phyloP scores from a whole-genome alignment of 2,329 filamentous ascomycete genomes.

The Diaporthe sp. region DNA sequence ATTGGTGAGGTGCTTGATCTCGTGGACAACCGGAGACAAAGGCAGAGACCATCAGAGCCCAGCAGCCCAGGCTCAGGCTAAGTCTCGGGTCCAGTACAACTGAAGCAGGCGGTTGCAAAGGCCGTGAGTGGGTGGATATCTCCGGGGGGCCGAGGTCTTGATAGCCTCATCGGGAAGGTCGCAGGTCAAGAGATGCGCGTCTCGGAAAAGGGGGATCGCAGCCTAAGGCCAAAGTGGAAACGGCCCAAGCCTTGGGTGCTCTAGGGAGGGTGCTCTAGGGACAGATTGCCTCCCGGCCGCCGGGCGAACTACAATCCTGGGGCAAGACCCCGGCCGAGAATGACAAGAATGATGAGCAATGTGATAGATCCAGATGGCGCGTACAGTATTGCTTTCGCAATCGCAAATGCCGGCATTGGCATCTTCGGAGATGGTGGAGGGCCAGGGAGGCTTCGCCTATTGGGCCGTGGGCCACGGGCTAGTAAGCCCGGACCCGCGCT shows the following conservation, averaged over 20 bases:
- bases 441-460: background rate
- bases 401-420: conserved; percentile 25
- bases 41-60: background rate
- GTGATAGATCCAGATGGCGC: background rate
- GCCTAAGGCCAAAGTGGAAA: conserved; percentile 35
- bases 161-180: conserved; percentile 39
- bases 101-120: background rate
- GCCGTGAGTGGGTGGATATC: conserved; percentile 16
- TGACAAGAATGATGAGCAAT: background rate
- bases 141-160: conserved; percentile 33
- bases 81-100: background rate
- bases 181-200: conserved; percentile 22
- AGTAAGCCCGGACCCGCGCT: conserved; percentile 14
- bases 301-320: conserved; percentile 1
- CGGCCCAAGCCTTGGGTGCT: conserved; percentile 28
- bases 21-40: background rate
- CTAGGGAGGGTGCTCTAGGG: background rate
- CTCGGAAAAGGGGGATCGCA: conserved; percentile 38
- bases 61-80: background rate
- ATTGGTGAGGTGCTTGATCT: background rate
- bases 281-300: conserved; percentile 17
- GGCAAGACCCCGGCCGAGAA: background rate
- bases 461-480: conserved; percentile 12
- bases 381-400: conserved; percentile 1
- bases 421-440: conserved; percentile 7